Conservation (phyloP, 2,329 filamentous ascomycete species). For the Ceratocystis albifundus region DNA sequence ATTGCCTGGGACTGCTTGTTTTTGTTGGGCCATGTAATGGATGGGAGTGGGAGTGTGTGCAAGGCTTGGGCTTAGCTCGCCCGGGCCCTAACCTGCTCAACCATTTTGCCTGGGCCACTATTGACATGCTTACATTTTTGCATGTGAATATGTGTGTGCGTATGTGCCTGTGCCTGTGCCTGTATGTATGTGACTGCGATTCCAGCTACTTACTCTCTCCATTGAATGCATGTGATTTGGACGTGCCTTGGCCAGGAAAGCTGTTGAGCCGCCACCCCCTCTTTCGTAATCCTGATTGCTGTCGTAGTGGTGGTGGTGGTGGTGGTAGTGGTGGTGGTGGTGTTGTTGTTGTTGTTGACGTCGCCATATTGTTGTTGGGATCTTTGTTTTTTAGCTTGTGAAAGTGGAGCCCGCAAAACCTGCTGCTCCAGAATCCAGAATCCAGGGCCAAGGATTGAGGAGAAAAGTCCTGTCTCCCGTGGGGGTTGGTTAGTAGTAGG, state of each 20-base stretch:
- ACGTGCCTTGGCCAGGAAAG: not conserved
- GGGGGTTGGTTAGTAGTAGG: too few relatives aligned
- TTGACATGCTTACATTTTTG: not conserved
- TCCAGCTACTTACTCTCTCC: not conserved
- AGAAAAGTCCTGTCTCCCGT: not conserved
- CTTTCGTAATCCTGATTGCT: constrained; percentile 7
- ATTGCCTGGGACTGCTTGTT: not conserved
- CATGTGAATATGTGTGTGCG: constrained; percentile 16
- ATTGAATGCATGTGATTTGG: not conserved
- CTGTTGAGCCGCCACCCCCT: not conserved
- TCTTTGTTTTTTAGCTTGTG: constrained; percentile 3
- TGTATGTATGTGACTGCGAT: too few relatives aligned
- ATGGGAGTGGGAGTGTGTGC: not conserved
- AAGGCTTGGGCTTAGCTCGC: not conserved
- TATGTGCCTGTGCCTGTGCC: too few relatives aligned
- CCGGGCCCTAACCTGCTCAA: not conserved
- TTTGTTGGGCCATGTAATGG: not conserved
- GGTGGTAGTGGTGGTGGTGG: too few relatives aligned
- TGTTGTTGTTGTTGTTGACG: not conserved
- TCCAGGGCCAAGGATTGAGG: not conserved
- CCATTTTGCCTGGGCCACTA: not conserved
- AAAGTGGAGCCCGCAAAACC: not conserved
- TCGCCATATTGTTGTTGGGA: not conserved
- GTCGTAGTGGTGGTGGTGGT: too few relatives aligned
- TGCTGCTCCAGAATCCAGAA: not conserved